Evolutionary conservation across 371 early-diverging fungal genomes (phyloP), one percentile per base, ranked within the genome.

Genomic region (Mortierella sp.): DNA sequence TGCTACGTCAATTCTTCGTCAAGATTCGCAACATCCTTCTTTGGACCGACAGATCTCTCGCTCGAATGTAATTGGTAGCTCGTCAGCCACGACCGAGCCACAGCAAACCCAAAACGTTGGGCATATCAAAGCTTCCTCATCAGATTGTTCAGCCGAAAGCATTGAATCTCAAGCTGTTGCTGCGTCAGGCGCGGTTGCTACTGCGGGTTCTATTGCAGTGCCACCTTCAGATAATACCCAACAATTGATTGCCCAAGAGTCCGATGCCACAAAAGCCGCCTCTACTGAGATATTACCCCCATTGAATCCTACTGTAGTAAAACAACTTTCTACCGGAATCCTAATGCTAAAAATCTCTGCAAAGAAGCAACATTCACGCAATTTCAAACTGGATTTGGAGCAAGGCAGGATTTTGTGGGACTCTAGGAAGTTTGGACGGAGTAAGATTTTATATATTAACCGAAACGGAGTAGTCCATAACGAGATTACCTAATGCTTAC

Each of bases 391-490:
- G 58, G 85, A 85, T 45, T 70, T 85, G 52, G 85, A 80, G 19
- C 80, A 80, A 33, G 83, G 85, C 43, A 63, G 75, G 45, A 85
- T 85, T 32, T 64, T 80, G 38, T 85, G 85, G 85, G 85, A 85
- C 65, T 85, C 85, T 7, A 79, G 71, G 58, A 85, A 83, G 63
- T 71, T 83, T 58, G 85, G 85, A 63, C 66, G 75, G 64, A 81
- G 84, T 84, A 72, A 63, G 76, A 16, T 16, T 28, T 13, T 13
- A 13, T 41, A 5, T 3, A 41, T 8, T 41, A 5, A 41, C 43
- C 1, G 43, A 41, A 8, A 41, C 43, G 41, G 22, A 40, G 61
- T 43, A 19, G 13, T 47, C 19, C 9, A 41, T 19, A 32, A 58
- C 40, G 28, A 38, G 19, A 19, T 47, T 47, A 19, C 48, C 22